Conservation (phyloP, 2,329 filamentous ascomycete species). For the Periconia sp. region DNA sequence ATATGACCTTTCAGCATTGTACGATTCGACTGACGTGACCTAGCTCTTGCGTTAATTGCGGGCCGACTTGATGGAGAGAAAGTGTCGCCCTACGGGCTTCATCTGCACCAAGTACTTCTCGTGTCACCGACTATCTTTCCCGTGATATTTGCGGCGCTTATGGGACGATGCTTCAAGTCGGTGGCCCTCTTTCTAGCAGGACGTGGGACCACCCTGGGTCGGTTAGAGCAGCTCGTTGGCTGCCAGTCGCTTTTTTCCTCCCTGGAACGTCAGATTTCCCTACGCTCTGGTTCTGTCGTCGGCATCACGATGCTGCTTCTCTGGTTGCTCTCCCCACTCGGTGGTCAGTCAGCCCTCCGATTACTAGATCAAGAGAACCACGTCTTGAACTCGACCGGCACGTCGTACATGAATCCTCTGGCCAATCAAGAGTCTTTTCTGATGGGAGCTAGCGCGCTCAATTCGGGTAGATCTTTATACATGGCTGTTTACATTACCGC, state of each 20-base stretch:
- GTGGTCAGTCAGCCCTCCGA: slow-evolving; percentile 38
- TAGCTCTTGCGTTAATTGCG: slow-evolving; percentile 32
- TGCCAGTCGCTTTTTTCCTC: slow-evolving; percentile 38
- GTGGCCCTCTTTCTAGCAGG: slow-evolving; percentile 34
- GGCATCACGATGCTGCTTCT: slow-evolving; percentile 28
- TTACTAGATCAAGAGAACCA: slow-evolving; percentile 22
- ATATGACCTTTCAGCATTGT: neutral
- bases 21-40: slow-evolving; percentile 7
- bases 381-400: slow-evolving; percentile 15
- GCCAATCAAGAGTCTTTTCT: slow-evolving; percentile 16
- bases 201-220: slow-evolving; percentile 36
- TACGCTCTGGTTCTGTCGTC: slow-evolving; percentile 30
- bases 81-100: slow-evolving; percentile 18
- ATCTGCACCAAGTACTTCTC: slow-evolving; percentile 23
- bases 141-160: slow-evolving; percentile 36
- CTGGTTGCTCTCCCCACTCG: slow-evolving; percentile 37
- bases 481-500: slow-evolving; percentile 29
- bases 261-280: slow-evolving; percentile 33
- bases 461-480: slow-evolving; percentile 24
- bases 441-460: slow-evolving; percentile 14
- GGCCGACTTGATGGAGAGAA: slow-evolving; percentile 26
- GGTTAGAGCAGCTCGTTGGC: slow-evolving; percentile 34
- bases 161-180: slow-evolving; percentile 35
- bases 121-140: slow-evolving; percentile 38
- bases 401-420: slow-evolving; percentile 26